Evolutionary conservation across 2,329 filamentous ascomycete species (phyloP).

Genomic region (Calonectria henricotiae): DNA sequence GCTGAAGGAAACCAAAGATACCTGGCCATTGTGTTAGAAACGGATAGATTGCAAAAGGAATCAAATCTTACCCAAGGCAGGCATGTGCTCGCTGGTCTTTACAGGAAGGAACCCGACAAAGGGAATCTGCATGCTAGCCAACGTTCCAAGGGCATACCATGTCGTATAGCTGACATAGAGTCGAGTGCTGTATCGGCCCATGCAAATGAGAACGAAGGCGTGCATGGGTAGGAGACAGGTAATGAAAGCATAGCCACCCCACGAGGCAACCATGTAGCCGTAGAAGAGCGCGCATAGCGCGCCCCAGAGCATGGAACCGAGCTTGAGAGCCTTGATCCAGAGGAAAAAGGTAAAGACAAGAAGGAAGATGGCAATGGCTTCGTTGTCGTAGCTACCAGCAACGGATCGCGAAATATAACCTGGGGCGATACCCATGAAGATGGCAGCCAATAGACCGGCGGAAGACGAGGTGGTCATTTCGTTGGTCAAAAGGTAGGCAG

Average conservation of each 20-base stretch:
- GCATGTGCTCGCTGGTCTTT: conserved; percentile 98
- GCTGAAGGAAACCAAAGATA: conserved; percentile 95
- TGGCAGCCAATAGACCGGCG: conserved; percentile 92
- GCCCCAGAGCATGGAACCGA: conserved; percentile 97
- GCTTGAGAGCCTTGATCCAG: conserved; percentile 99
- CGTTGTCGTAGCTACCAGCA: conserved; percentile 98
- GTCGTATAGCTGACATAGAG: conserved; percentile 98
- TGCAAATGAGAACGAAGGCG: conserved; percentile 92
- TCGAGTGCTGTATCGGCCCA: conserved; percentile 95
- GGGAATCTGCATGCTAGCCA: conserved; percentile 99
- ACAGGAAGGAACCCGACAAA: conserved; percentile 98
- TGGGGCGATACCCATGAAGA: conserved; percentile 97
- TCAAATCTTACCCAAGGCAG: conserved; percentile 80
- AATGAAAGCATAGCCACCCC: conserved; percentile 99
- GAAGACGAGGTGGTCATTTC: conserved; percentile 98
- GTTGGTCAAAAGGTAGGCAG: conserved; percentile 94
- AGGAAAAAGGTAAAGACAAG: conserved; percentile 98
- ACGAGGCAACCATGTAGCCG: conserved; percentile 99
- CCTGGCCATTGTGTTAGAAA: conserved; percentile 66
- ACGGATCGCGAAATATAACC: conserved; percentile 99
- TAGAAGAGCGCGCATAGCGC: conserved; percentile 96
- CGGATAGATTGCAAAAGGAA: background rate
- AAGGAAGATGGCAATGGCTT: conserved; percentile 99
- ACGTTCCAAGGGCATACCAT: conserved; percentile 96
- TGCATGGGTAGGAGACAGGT: conserved; percentile 97